Conservation (phyloP, 768 basidiomycete species). For the Mycena vitilis region DNA sequence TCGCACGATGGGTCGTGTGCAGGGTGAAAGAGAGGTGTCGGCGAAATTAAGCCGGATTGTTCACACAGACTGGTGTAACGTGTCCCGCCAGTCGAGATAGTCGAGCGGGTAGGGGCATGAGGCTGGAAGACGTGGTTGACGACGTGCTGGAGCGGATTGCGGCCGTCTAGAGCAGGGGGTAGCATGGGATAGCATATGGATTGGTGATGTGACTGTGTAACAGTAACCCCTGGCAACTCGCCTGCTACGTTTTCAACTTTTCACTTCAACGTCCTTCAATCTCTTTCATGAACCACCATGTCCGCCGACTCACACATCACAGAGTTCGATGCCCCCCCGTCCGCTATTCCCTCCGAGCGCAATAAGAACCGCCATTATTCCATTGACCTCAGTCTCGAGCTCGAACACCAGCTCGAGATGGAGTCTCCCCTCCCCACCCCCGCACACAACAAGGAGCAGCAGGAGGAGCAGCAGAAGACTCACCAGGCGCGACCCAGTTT, state of each 20-base stretch:
- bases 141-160: no score
- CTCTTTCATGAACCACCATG: slow-evolving; percentile 25
- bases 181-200: no score
- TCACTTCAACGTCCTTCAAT: neutral
- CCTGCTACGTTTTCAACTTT: neutral
- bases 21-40: no score
- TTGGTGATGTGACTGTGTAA: neutral
- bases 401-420: slow-evolving; percentile 80
- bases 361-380: slow-evolving; percentile 51
- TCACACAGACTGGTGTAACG: no score
- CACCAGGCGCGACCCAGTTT: slow-evolving; percentile 9
- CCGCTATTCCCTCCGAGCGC: slow-evolving; percentile 4
- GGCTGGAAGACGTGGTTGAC: no score
- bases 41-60: no score
- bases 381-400: slow-evolving; percentile 83
- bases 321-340: slow-evolving; percentile 19
- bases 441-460: slow-evolving; percentile 33
- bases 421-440: slow-evolving; percentile 68
- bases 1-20: no score
- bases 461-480: slow-evolving; percentile 27
- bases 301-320: neutral
- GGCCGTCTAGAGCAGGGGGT: no score
- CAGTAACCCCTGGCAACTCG: neutral
- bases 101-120: no score
- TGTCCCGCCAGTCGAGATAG: no score